Percentiles rank a stretch among this genome's conserved stretches.
Evolutionary conservation across 2,329 filamentous ascomycete genomes (phyloP).

Genomic region (Penicillium sp.): DNA sequence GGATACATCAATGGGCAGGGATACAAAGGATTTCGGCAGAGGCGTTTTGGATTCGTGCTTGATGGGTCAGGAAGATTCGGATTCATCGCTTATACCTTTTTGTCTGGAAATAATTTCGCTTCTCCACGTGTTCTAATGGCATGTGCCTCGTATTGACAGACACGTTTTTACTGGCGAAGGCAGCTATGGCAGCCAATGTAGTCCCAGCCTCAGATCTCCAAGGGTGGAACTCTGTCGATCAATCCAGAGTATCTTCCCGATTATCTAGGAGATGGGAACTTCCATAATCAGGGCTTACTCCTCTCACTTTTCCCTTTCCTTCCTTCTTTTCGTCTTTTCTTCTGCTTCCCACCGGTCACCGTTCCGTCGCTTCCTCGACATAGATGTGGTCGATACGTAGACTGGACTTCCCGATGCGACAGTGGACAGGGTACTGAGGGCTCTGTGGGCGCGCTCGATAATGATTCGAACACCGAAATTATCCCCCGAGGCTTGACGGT

Average conservation of each 20-base stretch:
- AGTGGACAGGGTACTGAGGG: too few species aligned
- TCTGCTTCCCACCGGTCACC: too few species aligned
- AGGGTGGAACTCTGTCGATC: not conserved
- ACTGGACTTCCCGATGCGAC: too few species aligned
- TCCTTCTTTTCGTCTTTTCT: too few species aligned
- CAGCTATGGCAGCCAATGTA: not conserved
- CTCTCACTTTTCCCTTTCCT: too few species aligned
- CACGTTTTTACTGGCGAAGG: not conserved
- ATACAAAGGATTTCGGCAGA: slow-evolving; percentile 6
- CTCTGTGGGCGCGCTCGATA: too few species aligned
- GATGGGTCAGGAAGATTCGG: not conserved
- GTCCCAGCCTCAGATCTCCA: not conserved
- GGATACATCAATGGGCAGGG: slow-evolving; percentile 15
- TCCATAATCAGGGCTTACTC: too few species aligned
- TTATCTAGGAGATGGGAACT: too few species aligned
- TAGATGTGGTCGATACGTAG: too few species aligned
- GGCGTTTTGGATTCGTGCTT: slow-evolving; percentile 13
- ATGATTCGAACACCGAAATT: too few species aligned
- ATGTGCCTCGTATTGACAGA: not conserved
- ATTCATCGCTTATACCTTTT: slow-evolving; percentile 1
- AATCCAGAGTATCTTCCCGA: not conserved
- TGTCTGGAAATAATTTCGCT: slow-evolving; percentile 1
- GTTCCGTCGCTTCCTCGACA: too few species aligned
- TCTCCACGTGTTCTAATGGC: not conserved
- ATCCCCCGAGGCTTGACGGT: too few species aligned